phyloP scores from a whole-genome alignment of 176 grass and related monocot species.

The Thalia dealbata region DNA sequence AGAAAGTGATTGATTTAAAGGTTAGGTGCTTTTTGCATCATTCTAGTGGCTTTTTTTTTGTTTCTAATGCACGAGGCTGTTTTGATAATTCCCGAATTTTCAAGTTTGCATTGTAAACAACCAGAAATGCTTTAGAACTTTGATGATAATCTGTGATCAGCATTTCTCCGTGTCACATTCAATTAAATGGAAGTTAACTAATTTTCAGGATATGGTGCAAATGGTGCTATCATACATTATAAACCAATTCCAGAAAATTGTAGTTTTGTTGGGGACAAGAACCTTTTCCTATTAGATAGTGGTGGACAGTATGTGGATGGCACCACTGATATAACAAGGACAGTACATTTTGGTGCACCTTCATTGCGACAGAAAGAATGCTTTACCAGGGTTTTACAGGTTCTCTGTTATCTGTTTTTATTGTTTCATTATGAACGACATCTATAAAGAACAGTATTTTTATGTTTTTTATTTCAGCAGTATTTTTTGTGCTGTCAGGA shows the following conservation, averaged over 20 bases:
- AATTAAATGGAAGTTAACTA: background rate
- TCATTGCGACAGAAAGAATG: slow-evolving; percentile 68
- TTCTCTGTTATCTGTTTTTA: slow-evolving; percentile 23
- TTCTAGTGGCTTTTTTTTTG: background rate
- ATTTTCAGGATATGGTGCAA: slow-evolving; percentile 80
- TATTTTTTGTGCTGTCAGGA: background rate
- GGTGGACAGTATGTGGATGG: slow-evolving; percentile 93
- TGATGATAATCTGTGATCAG: background rate
- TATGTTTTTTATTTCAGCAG: background rate
- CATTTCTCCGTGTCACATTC: background rate
- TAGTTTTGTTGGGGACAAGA: slow-evolving; percentile 53
- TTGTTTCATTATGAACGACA: background rate
- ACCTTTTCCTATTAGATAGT: slow-evolving; percentile 96
- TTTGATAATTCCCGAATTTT: background rate
- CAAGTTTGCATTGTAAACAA: background rate
- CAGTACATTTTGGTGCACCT: slow-evolving; percentile 91
- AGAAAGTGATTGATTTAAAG: background rate
- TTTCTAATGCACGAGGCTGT: background rate
- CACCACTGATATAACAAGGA: slow-evolving; percentile 95
- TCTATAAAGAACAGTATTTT: background rate
- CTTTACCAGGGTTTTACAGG: slow-evolving; percentile 95
- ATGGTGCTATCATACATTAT: slow-evolving; percentile 98
- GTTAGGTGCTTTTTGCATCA: background rate
- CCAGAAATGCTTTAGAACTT: background rate
- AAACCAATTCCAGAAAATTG: slow-evolving; percentile 55